Evolutionary conservation across 2,329 filamentous ascomycete genomes (phyloP), one percentile per base, ranked within the genome.

Genomic region (Microdochium trichocladiopsis): DNA sequence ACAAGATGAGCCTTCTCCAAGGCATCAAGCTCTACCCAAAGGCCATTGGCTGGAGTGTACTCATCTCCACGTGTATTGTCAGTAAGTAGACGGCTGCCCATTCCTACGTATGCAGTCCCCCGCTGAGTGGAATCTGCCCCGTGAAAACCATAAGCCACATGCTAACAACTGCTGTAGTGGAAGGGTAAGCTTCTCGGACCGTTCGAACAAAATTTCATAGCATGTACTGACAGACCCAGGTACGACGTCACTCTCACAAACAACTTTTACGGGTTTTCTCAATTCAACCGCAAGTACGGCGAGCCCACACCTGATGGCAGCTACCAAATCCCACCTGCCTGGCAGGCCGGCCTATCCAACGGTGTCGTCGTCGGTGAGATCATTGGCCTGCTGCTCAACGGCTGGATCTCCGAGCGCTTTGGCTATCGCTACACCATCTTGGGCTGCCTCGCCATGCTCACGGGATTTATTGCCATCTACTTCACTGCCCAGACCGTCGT

Each of bases 21-120:
- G 90, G 89, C 56, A 77, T 95, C 67, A 83, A 77, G 63, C 77
- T 94, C 24, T 96, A 96, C 65, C 90, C 90, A 53, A 93, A 95
- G 73, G 91, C 91, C 22, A 85, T 95, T 52, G 79, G 74, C 22
- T 96, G 90, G 89, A 90, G 85, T 60, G 63, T 95, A 50, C 74
- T 95, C 54, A 92, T 96, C 68, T 93, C 87, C n/a, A 93, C 89
- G 0, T 92, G 88, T 66, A 94, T 95, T 63, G 83, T 82, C 61
- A 96, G 96, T 91, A 90, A 95, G 69, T 90, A 45, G 16, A 45
- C n/a, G 14, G 16, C 12, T n/a, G n/a, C n/a, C n/a, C n/a, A n/a
- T n/a, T n/a, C n/a, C n/a, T n/a, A n/a, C n/a, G n/a, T n/a, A n/a
- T n/a, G n/a, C n/a, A n/a, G n/a, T n/a, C n/a, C n/a, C n/a, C n/a